phyloP scores from a whole-genome alignment of 2,329 filamentous ascomycete species.

The Chaetoscypha palmicola region DNA sequence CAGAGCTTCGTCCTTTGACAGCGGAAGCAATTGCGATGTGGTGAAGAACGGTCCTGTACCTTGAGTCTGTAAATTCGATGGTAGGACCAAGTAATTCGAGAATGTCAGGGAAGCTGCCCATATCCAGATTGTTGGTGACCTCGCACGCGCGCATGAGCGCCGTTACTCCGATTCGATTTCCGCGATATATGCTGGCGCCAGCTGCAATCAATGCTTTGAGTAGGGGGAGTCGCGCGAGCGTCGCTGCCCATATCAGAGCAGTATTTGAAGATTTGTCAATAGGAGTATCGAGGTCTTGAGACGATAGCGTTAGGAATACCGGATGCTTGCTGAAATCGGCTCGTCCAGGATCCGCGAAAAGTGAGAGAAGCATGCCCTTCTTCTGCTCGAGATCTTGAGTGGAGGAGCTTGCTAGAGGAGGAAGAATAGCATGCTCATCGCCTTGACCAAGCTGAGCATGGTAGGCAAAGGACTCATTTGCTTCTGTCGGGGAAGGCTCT shows the following conservation, averaged over 20 bases:
- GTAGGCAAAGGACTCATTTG: constrained; percentile 72
- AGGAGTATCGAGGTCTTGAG: constrained; percentile 81
- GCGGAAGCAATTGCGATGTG: constrained; percentile 95
- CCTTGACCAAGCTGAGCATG: constrained; percentile 38
- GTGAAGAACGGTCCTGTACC: constrained; percentile 85
- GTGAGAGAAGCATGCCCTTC: constrained; percentile 70
- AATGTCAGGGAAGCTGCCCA: constrained; percentile 81
- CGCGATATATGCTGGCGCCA: constrained; percentile 79
- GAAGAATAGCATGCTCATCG: constrained; percentile 52
- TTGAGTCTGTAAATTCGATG: constrained; percentile 83
- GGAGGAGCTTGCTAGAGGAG: constrained; percentile 55
- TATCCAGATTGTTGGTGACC: constrained; percentile 91
- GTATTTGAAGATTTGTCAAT: constrained; percentile 87
- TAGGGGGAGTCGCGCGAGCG: constrained; percentile 76
- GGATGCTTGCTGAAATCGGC: constrained; percentile 69
- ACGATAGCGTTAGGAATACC: constrained; percentile 66
- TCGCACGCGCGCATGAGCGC: constrained; percentile 87
- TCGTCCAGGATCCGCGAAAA: constrained; percentile 69
- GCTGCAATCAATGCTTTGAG: constrained; percentile 73
- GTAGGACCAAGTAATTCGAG: constrained; percentile 83
- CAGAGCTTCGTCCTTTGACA: constrained; percentile 84
- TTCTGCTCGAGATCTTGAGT: constrained; percentile 68
- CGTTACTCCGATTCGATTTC: constrained; percentile 86
- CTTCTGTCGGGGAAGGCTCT: constrained; percentile 66
- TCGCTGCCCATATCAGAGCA: constrained; percentile 93